Evolutionary conservation across 164 flowering plant species (phyloP).

Genomic region (Cinnamomum micranthum): DNA sequence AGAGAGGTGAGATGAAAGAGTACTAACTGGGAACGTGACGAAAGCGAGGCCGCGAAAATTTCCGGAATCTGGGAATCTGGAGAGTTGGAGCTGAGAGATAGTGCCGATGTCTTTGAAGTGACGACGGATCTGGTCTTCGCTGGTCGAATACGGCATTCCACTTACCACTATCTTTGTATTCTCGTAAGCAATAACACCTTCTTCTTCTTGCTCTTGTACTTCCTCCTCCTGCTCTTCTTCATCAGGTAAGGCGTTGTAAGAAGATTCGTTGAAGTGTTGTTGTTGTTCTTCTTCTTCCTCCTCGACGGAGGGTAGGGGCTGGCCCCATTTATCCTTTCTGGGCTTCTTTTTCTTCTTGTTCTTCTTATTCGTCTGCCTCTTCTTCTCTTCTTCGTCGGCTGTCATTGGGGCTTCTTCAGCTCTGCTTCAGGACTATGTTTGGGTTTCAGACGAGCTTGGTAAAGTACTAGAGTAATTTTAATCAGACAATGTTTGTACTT

Average conservation of each 20-base stretch:
- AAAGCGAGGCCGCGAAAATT: slow-evolving; percentile 15
- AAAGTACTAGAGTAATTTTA: too few species aligned
- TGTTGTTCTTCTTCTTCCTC: neutral
- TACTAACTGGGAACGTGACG: slow-evolving; percentile 5
- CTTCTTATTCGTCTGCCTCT: neutral
- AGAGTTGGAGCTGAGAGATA: slow-evolving; percentile 16
- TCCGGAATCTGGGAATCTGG: slow-evolving; percentile 17
- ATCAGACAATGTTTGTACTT: too few species aligned
- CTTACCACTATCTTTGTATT: slow-evolving; percentile 9
- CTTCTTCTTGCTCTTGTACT: neutral
- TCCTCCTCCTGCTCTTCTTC: neutral
- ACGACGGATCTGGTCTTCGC: slow-evolving; percentile 4
- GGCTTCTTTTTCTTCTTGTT: slow-evolving; percentile 10
- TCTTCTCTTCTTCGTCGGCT: neutral
- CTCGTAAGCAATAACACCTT: neutral
- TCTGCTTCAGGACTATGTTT: too few species aligned
- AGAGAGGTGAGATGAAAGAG: neutral
- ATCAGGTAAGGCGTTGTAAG: neutral
- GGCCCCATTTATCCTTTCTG: slow-evolving; percentile 16
- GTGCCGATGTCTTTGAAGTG: slow-evolving; percentile 8
- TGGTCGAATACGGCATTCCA: slow-evolving; percentile 15
- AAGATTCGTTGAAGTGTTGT: neutral
- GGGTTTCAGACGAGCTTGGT: too few species aligned
- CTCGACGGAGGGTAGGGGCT: neutral
- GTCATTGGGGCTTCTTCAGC: neutral